These are phyloP conservation scores for Heimioporus punctisporus DNA, from an alignment of 1,284 basidiomycete species.

Conservation along the genomic window DNA sequence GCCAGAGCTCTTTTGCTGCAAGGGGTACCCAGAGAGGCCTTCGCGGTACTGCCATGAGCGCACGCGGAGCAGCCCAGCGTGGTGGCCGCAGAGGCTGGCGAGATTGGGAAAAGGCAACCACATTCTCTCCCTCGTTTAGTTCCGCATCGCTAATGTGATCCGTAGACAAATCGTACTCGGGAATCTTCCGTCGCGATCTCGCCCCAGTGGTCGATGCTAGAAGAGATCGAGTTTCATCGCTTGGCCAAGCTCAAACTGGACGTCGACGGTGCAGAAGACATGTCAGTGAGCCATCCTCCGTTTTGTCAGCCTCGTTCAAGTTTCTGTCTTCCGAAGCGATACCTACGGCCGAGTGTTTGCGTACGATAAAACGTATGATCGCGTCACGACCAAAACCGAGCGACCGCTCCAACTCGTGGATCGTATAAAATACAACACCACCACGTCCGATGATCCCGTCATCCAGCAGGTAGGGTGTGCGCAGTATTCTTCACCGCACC, in stretches of 20 bases:
- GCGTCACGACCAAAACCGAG: conserved; percentile 93
- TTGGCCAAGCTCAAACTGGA: conserved; percentile 92
- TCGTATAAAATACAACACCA: conserved; percentile 97
- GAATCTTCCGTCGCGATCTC: conserved; percentile 96
- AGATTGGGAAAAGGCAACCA: conserved; percentile 90
- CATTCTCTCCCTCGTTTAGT: neutral
- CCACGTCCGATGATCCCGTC: conserved; percentile 97
- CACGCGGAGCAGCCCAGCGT: conserved; percentile 53
- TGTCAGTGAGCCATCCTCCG: conserved; percentile 55
- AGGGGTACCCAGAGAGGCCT: conserved; percentile 49
- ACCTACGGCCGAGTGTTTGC: conserved; percentile 90
- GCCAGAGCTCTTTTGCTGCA: conserved; percentile 41
- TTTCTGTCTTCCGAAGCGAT: conserved; percentile 50
- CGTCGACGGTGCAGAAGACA: conserved; percentile 87
- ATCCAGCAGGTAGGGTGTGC: conserved; percentile 73
- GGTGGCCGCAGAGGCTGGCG: conserved; percentile 84
- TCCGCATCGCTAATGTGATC: conserved; percentile 5
- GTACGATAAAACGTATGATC: conserved; percentile 97
- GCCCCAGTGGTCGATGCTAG: conserved; percentile 91
- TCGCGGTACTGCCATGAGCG: conserved; percentile 43
- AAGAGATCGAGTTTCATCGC: conserved; percentile 98
- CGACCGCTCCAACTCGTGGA: conserved; percentile 92
- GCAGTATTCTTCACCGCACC: conserved; percentile 1
- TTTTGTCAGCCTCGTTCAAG: conserved; percentile 1
- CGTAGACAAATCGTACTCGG: conserved; percentile 83